Base-by-base conservation (phyloP, 2,329 filamentous ascomycete species). In the Neofusicoccum laricinum region DNA sequence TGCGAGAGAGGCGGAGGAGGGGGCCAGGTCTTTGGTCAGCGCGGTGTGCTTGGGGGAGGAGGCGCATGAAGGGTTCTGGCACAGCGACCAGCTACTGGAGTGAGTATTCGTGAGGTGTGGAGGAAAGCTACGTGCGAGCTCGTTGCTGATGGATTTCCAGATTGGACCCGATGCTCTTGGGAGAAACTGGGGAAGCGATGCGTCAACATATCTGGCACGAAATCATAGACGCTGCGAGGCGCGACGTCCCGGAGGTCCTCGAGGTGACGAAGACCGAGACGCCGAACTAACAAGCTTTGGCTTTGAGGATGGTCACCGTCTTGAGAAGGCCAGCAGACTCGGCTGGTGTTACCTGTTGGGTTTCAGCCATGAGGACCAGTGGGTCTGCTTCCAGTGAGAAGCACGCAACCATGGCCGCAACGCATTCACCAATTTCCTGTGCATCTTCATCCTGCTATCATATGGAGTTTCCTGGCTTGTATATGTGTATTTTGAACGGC, bases 1-100 rank as follows among this genome's bases (percentile, higher is more conserved):
- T 14, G 77, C 74, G 2, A 68, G 79, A 2, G 75, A 71, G 1
- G 79, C 77, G 0, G 79, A 81, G 63, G 74, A 76, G 2, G 80
- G 80, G 0, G 71, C 71, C 5, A 67, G 79, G 21, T 79, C 74
- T 1, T 68, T 81, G 19, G 77, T 80, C 30, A 77, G 75, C 46
- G 76, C 71, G 6, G 73, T 74, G 1, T 70, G 67, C 2, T 69
- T 75, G 48, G 76, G 76, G 6, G 73, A 76, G 64, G 67, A 65
- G 21, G 67, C 69, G 1, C 74, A 77, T 59, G 75, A 73, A 6
- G 68, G 72, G 11, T 78, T 77, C 51, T 78, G 75, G 74, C 69
- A 75, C 58, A 67, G 72, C 41, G 75, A 77, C 55, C 64, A 67
- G 53, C 67, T 77, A 6, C 69, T 72, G 64, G 72, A 75, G 11